phyloP scores from a whole-genome alignment of 2,329 filamentous ascomycete species.

The Fusarium mexicanum region DNA sequence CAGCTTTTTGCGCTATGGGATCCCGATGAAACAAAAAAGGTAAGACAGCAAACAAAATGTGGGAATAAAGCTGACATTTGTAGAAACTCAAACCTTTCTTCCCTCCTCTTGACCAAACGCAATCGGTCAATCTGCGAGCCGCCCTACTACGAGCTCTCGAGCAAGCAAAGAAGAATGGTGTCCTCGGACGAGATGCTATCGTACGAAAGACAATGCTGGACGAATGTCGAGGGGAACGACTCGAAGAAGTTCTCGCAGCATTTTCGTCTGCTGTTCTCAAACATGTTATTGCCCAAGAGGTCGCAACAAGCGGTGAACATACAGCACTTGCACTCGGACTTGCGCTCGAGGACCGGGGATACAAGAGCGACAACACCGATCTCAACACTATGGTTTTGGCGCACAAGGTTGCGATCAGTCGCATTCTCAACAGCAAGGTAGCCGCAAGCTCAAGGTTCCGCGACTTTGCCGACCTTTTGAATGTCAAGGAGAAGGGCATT shows the following conservation, averaged over 20 bases:
- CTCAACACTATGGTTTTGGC: conserved; percentile 77
- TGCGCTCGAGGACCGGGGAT: conserved; percentile 68
- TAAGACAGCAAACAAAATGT: conserved; percentile 49
- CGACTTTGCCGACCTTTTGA: conserved; percentile 72
- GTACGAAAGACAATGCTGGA: conserved; percentile 96
- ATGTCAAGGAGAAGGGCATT: conserved; percentile 69
- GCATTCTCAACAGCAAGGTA: conserved; percentile 68
- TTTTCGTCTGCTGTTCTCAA: conserved; percentile 88
- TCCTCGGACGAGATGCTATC: conserved; percentile 80
- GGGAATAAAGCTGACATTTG: not conserved
- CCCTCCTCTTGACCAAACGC: conserved; percentile 87
- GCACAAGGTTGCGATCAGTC: conserved; percentile 73
- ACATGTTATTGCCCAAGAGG: conserved; percentile 64
- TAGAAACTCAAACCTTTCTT: conserved; percentile 92
- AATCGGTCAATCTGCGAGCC: conserved; percentile 89
- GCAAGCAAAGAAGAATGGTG: conserved; percentile 86
- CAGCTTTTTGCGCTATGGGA: conserved; percentile 89
- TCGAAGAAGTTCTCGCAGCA: conserved; percentile 84
- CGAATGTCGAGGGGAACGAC: conserved; percentile 90
- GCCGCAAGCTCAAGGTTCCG: conserved; percentile 66
- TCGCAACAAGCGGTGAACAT: conserved; percentile 50
- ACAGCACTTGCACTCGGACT: conserved; percentile 63
- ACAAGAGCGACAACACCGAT: conserved; percentile 61
- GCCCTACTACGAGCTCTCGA: conserved; percentile 84
- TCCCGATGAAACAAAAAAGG: conserved; percentile 76